Conservation (phyloP, 805 yeast species). For the Huiozyma sinensis region DNA sequence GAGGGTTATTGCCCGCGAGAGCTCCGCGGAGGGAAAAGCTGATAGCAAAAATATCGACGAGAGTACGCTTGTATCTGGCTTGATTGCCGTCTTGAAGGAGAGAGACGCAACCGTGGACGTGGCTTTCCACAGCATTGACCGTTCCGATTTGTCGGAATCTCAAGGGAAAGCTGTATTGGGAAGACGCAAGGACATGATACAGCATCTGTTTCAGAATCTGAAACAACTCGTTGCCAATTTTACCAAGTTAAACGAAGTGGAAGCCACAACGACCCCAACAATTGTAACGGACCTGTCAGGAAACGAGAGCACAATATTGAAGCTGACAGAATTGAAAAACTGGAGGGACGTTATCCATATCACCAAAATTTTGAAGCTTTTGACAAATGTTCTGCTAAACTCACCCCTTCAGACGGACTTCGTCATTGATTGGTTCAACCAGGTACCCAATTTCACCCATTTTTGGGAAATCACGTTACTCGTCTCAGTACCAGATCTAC, state of each 20-base stretch:
- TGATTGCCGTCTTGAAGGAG: no score
- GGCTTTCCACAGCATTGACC: no score
- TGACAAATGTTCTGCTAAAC: slow-evolving; percentile 33
- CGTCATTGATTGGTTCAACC: slow-evolving; percentile 42
- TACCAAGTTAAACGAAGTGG: not conserved
- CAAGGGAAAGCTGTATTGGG: no score
- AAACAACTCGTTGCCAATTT: not conserved
- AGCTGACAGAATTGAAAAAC: slow-evolving; percentile 15
- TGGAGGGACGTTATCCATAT: slow-evolving; percentile 27
- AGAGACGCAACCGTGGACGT: no score
- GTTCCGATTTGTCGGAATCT: no score
- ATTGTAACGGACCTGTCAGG: not conserved
- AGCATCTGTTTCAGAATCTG: no score
- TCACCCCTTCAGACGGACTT: slow-evolving; percentile 25
- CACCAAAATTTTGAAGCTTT: slow-evolving; percentile 28
- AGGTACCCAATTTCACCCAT: slow-evolving; percentile 4
- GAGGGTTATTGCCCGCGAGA: no score
- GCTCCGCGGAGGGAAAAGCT: no score
- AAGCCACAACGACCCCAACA: not conserved
- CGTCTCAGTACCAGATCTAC: slow-evolving; percentile 2
- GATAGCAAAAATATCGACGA: no score
- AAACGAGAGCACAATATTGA: not conserved
- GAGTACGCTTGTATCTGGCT: no score
- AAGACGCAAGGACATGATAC: no score
- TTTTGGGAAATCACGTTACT: slow-evolving; percentile 5